Percentiles rank a stretch among this genome's conserved stretches.
Evolutionary conservation across 169 alveolate genomes (phyloP).

Genomic region (Theileria annulata): DNA sequence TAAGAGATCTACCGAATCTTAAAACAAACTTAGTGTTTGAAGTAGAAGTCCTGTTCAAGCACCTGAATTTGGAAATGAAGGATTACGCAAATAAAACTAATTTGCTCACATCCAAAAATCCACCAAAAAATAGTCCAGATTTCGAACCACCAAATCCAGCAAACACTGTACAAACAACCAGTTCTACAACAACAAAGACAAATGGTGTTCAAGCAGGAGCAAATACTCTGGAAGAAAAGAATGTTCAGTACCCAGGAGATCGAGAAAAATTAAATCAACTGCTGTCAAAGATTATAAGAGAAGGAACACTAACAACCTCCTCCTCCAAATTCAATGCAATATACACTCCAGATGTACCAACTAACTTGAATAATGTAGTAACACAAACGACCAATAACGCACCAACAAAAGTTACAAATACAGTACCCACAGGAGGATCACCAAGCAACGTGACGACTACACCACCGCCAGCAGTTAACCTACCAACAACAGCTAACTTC

Average conservation of each 20-base stretch:
- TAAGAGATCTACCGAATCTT: slow-evolving; percentile 79
- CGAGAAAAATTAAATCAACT: slow-evolving; percentile 50
- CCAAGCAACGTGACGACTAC: background rate
- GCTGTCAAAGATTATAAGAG: slow-evolving; percentile 61
- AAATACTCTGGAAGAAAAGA: background rate
- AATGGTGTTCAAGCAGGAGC: no score
- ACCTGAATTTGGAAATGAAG: slow-evolving; percentile 72
- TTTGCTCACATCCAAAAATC: slow-evolving; percentile 12
- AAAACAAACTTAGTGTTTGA: slow-evolving; percentile 87
- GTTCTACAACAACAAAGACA: background rate
- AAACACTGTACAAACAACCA: background rate
- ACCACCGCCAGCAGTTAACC: slow-evolving; percentile 1
- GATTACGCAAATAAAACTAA: slow-evolving; percentile 42
- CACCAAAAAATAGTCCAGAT: slow-evolving; percentile 42
- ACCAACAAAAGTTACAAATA: background rate
- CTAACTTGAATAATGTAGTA: background rate
- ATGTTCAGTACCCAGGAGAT: background rate
- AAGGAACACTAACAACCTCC: slow-evolving; percentile 34
- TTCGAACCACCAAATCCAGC: slow-evolving; percentile 28
- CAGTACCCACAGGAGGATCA: background rate
- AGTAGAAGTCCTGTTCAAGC: slow-evolving; percentile 85
- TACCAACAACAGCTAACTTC: slow-evolving; percentile 11
- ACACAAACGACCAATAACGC: background rate
- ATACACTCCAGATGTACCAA: background rate
- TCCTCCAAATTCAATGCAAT: background rate